Evolutionary conservation across 331 rosid genomes (phyloP).

Genomic region (Pyrus hybrid): DNA sequence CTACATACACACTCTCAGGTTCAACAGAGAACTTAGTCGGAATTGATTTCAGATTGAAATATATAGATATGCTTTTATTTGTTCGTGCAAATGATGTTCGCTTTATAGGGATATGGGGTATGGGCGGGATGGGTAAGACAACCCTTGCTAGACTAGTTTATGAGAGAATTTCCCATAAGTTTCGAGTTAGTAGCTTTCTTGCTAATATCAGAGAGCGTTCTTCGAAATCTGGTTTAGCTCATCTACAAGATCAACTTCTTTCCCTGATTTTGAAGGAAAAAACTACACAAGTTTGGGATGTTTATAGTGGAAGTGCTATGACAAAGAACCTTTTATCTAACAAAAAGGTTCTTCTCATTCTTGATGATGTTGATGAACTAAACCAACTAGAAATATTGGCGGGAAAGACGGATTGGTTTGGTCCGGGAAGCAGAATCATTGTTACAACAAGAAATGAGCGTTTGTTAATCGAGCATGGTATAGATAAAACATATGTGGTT

Average conservation of each 20-base stretch:
- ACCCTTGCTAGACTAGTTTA: conserved; percentile 11
- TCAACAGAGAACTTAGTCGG: conserved; percentile 14
- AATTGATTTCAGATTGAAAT: background rate
- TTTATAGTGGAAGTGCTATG: background rate
- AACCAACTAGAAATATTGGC: conserved; percentile 1
- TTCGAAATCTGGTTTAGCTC: background rate
- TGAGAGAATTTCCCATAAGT: background rate
- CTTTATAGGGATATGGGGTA: conserved; percentile 16
- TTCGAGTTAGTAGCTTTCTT: conserved; percentile 8
- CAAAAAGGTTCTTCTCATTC: conserved; percentile 1
- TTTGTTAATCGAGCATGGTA: too few species aligned
- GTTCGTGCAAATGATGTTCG: background rate
- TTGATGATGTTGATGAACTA: conserved; percentile 9
- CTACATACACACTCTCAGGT: background rate
- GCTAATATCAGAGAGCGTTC: conserved; percentile 1
- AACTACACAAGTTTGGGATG: background rate
- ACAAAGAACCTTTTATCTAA: background rate
- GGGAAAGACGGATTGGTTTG: too few species aligned
- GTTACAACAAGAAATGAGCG: too few species aligned
- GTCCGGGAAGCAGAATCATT: too few species aligned
- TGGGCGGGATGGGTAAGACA: conserved; percentile 24
- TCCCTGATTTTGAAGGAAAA: background rate
- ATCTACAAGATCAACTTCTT: conserved; percentile 11
- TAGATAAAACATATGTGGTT: too few species aligned
- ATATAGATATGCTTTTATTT: background rate